phyloP scores from a whole-genome alignment of 2,329 filamentous ascomycete genomes.

The Monilinia vaccinii-corymbosi region DNA sequence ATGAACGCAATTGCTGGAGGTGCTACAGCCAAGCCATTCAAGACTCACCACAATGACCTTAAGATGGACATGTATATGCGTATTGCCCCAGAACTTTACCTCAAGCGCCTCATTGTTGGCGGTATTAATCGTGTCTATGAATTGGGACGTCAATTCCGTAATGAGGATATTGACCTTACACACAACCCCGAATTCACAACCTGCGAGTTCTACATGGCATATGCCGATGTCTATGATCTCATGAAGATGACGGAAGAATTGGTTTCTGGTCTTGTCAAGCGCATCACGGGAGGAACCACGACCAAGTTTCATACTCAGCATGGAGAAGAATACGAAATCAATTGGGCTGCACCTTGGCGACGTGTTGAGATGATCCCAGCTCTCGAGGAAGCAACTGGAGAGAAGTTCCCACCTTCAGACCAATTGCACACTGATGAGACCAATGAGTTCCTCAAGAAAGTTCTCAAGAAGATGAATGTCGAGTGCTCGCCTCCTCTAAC shows the following conservation, averaged over 20 bases:
- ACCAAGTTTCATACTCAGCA: conserved; percentile 80
- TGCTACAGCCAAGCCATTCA: conserved; percentile 89
- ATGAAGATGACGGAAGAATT: conserved; percentile 91
- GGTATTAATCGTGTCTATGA: conserved; percentile 94
- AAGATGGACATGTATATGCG: conserved; percentile 94
- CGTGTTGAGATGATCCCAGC: conserved; percentile 92
- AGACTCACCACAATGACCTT: conserved; percentile 92
- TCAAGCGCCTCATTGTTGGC: conserved; percentile 93
- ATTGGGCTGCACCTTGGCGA: conserved; percentile 94
- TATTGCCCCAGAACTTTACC: conserved; percentile 87
- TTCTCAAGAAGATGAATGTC: conserved; percentile 84
- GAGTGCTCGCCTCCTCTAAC: conserved; percentile 86
- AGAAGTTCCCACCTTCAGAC: conserved; percentile 87
- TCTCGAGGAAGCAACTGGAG: conserved; percentile 79
- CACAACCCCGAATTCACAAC: conserved; percentile 99
- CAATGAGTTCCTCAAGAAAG: conserved; percentile 72
- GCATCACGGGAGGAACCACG: conserved; percentile 74
- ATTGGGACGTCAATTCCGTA: conserved; percentile 90
- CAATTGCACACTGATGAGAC: conserved; percentile 83
- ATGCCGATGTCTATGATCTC: conserved; percentile 82
- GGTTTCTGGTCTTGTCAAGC: conserved; percentile 80
- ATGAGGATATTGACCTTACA: conserved; percentile 83
- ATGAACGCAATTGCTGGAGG: conserved; percentile 94
- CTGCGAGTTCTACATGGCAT: conserved; percentile 95
- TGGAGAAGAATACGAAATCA: conserved; percentile 81